Conservation (phyloP, 2,329 filamentous ascomycete genomes). For the Aspergillus aculeatinus region DNA sequence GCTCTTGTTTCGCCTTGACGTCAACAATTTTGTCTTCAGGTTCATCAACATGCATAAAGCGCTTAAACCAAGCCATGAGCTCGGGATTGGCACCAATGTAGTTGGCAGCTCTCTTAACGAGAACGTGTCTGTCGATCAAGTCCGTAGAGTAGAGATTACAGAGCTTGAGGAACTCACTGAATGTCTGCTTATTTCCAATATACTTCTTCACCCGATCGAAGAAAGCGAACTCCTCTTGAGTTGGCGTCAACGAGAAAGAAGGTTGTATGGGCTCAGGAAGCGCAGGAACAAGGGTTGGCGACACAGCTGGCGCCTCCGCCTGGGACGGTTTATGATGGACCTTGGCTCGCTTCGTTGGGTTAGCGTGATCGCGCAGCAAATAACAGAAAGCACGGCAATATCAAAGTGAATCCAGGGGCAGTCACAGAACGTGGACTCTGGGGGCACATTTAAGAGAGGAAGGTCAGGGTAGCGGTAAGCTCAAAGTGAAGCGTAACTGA, state of each 20-base stretch:
- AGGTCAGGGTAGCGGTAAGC: background rate
- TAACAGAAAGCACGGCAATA: background rate
- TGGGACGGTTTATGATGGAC: constrained; percentile 65
- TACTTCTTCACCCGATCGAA: constrained; percentile 97
- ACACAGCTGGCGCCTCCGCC: constrained; percentile 63
- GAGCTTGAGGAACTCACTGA: constrained; percentile 95
- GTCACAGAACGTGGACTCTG: background rate
- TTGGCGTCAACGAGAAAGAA: constrained; percentile 69
- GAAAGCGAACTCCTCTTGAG: constrained; percentile 82
- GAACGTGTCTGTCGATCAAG: constrained; percentile 78
- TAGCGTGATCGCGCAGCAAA: constrained; percentile 9
- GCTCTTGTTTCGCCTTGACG: constrained; percentile 70
- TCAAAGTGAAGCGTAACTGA: background rate
- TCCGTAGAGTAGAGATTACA: constrained; percentile 95
- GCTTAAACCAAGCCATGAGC: constrained; percentile 83
- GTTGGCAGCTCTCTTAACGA: constrained; percentile 76
- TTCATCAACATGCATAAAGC: constrained; percentile 72
- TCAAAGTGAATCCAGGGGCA: background rate
- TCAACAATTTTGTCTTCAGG: constrained; percentile 75
- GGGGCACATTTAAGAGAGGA: too few species aligned
- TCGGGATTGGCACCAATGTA: constrained; percentile 90
- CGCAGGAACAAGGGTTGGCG: constrained; percentile 83
- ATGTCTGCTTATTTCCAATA: constrained; percentile 85
- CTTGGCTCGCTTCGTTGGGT: constrained; percentile 66
- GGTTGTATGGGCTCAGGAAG: constrained; percentile 85